Percentiles rank a stretch among this genome's conserved stretches.
Conservation (phyloP, 768 basidiomycete genomes). For the Panaeolus cyanescens region DNA sequence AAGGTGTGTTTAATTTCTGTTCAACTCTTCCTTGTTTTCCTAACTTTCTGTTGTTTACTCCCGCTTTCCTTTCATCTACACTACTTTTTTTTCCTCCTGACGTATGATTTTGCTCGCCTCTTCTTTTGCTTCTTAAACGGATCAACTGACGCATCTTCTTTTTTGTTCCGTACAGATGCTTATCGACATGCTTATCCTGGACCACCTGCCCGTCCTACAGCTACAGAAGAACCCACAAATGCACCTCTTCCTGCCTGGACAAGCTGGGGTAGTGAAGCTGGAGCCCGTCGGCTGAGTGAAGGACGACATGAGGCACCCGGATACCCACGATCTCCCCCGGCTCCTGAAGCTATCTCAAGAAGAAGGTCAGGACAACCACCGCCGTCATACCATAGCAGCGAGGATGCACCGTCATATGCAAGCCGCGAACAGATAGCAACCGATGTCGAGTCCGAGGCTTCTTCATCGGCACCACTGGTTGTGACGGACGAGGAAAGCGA, state of each 20-base stretch:
- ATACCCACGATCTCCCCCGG: background rate
- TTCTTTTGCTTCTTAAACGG: background rate
- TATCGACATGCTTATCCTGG: background rate
- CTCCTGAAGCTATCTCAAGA: background rate
- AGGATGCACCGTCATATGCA: background rate
- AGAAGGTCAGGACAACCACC: background rate
- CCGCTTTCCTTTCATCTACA: background rate
- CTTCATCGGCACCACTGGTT: background rate
- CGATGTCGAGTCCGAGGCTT: background rate
- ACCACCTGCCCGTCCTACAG: background rate
- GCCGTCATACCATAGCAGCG: background rate
- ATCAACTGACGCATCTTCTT: background rate
- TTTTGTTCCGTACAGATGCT: conserved; percentile 2
- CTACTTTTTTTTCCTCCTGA: conserved; percentile 4
- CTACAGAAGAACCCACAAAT: background rate
- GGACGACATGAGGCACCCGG: background rate
- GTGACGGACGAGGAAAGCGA: conserved; percentile 12
- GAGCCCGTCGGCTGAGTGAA: background rate
- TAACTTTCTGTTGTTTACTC: background rate
- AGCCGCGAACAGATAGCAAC: background rate
- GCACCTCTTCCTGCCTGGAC: background rate
- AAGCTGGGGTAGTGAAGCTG: background rate
- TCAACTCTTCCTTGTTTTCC: background rate
- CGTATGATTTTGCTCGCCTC: background rate
- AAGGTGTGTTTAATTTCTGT: background rate